Percentiles rank a stretch among this genome's conserved stretches.
Evolutionary conservation across 1,139 yeast species (phyloP).

Genomic region (Pichia sp.): DNA sequence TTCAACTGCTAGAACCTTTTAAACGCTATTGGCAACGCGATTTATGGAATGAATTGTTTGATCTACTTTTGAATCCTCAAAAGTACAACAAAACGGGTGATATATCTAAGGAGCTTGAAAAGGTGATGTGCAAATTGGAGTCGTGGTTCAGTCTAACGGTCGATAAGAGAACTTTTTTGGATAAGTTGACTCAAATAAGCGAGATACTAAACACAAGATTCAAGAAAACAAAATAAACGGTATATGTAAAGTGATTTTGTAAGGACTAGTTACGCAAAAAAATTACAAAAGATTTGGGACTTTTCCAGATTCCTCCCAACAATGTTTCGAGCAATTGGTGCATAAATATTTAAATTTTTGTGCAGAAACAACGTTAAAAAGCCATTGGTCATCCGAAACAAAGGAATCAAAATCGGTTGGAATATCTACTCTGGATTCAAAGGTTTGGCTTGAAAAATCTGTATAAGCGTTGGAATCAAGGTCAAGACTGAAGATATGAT

Average conservation of each 20-base stretch:
- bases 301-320: constrained; percentile 11
- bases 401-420: constrained; percentile 3
- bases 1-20: constrained; percentile 42
- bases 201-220: constrained; percentile 18
- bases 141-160: constrained; percentile 25
- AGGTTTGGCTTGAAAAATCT: neutral
- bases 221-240: constrained; percentile 11
- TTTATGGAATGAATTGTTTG: constrained; percentile 69
- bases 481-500: neutral
- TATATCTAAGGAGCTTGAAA: constrained; percentile 17
- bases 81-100: constrained; percentile 13
- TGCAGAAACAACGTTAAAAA: neutral
- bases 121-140: constrained; percentile 19
- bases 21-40: constrained; percentile 77
- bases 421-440: neutral
- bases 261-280: neutral
- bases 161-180: constrained; percentile 19
- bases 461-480: neutral
- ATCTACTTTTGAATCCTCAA: constrained; percentile 57
- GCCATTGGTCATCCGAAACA: constrained; percentile 6
- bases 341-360: constrained; percentile 12
- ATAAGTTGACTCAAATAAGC: constrained; percentile 18
- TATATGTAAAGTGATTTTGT: too few species aligned
- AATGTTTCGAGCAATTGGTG: neutral
- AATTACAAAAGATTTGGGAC: constrained; percentile 3